A percentile compares a stretch with the other conserved stretches of the same genome.
Conservation (phyloP, 768 basidiomycete species). For the Collybia mongolica region DNA sequence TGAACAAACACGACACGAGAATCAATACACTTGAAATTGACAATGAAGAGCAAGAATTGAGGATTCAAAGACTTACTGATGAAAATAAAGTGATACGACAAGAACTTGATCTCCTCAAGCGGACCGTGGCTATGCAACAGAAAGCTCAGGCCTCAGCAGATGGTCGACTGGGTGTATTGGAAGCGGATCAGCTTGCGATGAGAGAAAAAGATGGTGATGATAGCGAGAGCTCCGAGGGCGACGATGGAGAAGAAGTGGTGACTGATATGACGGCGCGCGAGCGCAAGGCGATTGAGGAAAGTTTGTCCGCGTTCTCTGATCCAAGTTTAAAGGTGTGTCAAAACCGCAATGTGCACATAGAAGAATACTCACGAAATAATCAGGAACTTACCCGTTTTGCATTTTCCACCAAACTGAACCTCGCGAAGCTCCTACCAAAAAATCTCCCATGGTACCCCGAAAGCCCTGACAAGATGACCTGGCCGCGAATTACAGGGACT, state of each 20-base stretch:
- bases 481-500: slow-evolving; percentile 4
- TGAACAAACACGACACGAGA: too few species aligned
- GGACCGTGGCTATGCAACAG: background rate
- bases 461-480: background rate
- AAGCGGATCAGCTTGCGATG: background rate
- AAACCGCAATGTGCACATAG: background rate
- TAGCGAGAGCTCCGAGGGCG: background rate
- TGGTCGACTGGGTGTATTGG: background rate
- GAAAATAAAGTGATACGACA: background rate
- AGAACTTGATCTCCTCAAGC: background rate
- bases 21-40: too few species aligned
- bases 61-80: too few species aligned
- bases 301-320: background rate
- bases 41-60: too few species aligned
- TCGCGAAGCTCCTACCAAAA: background rate
- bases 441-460: slow-evolving; percentile 7
- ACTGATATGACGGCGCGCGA: background rate
- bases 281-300: background rate
- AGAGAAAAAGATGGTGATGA: background rate
- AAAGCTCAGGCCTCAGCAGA: background rate
- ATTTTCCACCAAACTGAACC: background rate
- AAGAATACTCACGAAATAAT: background rate
- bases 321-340: background rate
- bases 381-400: background rate
- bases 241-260: background rate